These are phyloP conservation scores for Schizophyllum amplum DNA, from an alignment of 1,284 basidiomycete species.

Conservation along the genomic window DNA sequence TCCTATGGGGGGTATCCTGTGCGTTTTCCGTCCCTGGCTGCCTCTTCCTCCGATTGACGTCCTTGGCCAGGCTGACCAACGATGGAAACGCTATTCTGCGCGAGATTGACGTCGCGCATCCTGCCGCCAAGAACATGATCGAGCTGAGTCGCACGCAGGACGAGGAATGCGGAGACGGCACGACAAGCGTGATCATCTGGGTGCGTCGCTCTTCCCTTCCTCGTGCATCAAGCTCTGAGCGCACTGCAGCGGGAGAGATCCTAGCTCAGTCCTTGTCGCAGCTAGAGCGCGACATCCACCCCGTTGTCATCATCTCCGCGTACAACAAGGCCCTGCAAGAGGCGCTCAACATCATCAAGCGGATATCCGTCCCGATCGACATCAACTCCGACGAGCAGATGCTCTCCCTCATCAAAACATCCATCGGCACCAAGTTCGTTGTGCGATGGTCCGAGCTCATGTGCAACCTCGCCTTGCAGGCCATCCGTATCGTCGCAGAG, in stretches of 20 bases:
- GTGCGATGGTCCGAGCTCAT: slow-evolving; percentile 96
- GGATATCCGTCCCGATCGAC: slow-evolving; percentile 88
- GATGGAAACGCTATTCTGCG: slow-evolving; percentile 97
- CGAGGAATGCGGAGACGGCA: slow-evolving; percentile 97
- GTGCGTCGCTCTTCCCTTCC: slow-evolving; percentile 33
- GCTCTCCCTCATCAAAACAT: slow-evolving; percentile 96
- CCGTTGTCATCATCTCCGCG: slow-evolving; percentile 96
- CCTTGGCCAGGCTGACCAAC: slow-evolving; percentile 74
- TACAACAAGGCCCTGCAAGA: slow-evolving; percentile 95
- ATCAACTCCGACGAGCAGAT: slow-evolving; percentile 84
- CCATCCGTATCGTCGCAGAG: slow-evolving; percentile 77
- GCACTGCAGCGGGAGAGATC: slow-evolving; percentile 82
- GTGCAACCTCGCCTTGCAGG: slow-evolving; percentile 91
- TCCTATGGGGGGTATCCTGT: slow-evolving; percentile 96
- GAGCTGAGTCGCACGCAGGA: slow-evolving; percentile 96
- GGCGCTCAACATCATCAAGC: slow-evolving; percentile 82
- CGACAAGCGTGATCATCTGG: slow-evolving; percentile 97
- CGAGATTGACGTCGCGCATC: slow-evolving; percentile 97
- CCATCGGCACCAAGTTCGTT: slow-evolving; percentile 99
- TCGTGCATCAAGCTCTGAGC: not conserved
- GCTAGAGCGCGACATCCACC: slow-evolving; percentile 95
- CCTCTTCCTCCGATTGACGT: slow-evolving; percentile 1
- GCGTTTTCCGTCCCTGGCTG: slow-evolving; percentile 23
- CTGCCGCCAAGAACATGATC: slow-evolving; percentile 99
- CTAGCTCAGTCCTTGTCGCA: slow-evolving; percentile 92